Percentiles rank a stretch among this genome's conserved stretches.
These are phyloP conservation scores for Mucor ambiguus DNA, from an alignment of 371 early-diverging fungal genomes.

Conservation along the genomic window DNA sequence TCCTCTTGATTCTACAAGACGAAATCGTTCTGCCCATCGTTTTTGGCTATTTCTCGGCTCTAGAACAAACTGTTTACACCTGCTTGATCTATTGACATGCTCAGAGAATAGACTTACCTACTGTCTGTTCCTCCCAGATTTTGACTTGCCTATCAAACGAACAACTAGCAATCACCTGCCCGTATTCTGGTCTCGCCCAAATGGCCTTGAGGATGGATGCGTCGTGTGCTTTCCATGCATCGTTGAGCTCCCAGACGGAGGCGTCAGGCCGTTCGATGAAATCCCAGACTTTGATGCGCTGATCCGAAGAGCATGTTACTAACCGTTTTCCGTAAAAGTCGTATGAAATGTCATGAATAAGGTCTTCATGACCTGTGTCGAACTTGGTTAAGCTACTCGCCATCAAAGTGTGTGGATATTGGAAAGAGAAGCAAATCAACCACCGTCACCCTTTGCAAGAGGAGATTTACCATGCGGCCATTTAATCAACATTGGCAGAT, in stretches of 20 bases:
- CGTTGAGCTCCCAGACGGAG: conserved; percentile 80
- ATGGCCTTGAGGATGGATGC: conserved; percentile 80
- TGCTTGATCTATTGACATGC: not conserved
- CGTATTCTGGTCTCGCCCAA: conserved; percentile 96
- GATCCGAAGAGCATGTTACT: conserved; percentile 91
- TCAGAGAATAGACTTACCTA: conserved; percentile 44
- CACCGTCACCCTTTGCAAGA: not conserved
- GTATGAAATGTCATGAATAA: conserved; percentile 91
- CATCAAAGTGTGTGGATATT: not conserved
- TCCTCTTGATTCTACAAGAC: conserved; percentile 72
- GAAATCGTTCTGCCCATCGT: conserved; percentile 71
- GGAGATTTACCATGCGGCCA: not conserved
- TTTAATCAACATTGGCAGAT: not conserved
- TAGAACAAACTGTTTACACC: conserved; percentile 12
- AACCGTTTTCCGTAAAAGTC: conserved; percentile 92
- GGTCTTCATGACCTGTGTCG: conserved; percentile 88
- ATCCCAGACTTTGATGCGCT: conserved; percentile 93
- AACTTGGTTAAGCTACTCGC: conserved; percentile 49
- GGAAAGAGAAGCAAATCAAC: not conserved
- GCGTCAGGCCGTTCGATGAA: conserved; percentile 60
- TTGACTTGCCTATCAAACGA: conserved; percentile 89
- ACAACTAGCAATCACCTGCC: conserved; percentile 89
- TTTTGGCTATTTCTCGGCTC: conserved; percentile 68
- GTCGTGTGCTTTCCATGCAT: conserved; percentile 92
- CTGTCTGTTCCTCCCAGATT: conserved; percentile 90